Evolutionary conservation across 2,329 filamentous ascomycete genomes (phyloP).

Genomic region (Ophiobolus disseminans): DNA sequence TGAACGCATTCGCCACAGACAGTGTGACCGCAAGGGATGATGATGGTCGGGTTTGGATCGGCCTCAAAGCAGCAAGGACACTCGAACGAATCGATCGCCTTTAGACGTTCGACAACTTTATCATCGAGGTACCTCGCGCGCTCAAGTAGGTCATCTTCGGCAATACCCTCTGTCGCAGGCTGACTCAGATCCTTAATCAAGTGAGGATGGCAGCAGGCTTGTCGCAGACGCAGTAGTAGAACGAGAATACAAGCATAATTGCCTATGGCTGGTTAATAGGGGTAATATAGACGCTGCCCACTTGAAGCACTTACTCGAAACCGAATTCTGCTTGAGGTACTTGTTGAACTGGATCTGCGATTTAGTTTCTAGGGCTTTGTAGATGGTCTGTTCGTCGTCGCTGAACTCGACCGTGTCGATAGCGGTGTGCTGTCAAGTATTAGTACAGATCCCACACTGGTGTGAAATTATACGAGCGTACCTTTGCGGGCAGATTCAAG

Average conservation of each 20-base stretch:
- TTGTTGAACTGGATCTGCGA: slow-evolving; percentile 77
- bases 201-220: slow-evolving; percentile 80
- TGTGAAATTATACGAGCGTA: too few species aligned
- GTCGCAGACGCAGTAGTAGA: slow-evolving; percentile 78
- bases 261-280: slow-evolving; percentile 33
- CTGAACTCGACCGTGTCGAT: slow-evolving; percentile 70
- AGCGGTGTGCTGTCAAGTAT: slow-evolving; percentile 59
- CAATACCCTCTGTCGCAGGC: slow-evolving; percentile 66
- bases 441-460: too few species aligned
- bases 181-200: slow-evolving; percentile 71
- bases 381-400: slow-evolving; percentile 70
- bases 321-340: slow-evolving; percentile 71
- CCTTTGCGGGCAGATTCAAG: slow-evolving; percentile 69
- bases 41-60: slow-evolving; percentile 75
- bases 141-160: slow-evolving; percentile 63
- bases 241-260: slow-evolving; percentile 84
- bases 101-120: slow-evolving; percentile 72
- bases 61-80: slow-evolving; percentile 85
- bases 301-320: slow-evolving; percentile 57
- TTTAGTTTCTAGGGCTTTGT: slow-evolving; percentile 69
- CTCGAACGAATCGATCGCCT: slow-evolving; percentile 67
- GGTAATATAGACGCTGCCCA: background rate
- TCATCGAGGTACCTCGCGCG: slow-evolving; percentile 67
- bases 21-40: slow-evolving; percentile 83
- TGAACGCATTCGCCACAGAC: slow-evolving; percentile 79